Evolutionary conservation across 2,329 filamentous ascomycete genomes (phyloP), one percentile per base, ranked within the genome.

Genomic region (Colletotrichum lentis): DNA sequence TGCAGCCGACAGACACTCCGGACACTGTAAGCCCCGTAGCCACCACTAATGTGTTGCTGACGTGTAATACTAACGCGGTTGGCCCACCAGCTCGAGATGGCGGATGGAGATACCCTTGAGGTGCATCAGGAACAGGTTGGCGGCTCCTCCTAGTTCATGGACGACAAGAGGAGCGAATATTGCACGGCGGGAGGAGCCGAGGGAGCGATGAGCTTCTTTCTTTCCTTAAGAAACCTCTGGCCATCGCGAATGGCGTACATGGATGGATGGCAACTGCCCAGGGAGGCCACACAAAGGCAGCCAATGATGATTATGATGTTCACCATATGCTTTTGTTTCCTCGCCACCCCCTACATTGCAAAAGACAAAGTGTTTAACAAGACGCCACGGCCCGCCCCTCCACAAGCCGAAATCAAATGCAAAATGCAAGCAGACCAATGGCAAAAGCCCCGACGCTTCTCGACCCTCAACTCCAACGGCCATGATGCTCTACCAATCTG

Each of bases 121-220:
- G 96, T 99, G 31, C 95, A 98, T 79, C 96, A 98, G 79, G 96
- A 99, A 80, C 96, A 99, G 82, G 96, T 98, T 70, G 96, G 96
- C 69, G 95, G 94, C 18, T 65, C 55, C 69, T 20, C 46, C 44
- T 71, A 65, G 53, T 31, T 11, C 31, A 37, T 11, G 6, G 46
- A 37, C 49, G 22, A 18, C 14, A 41, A 37, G 24, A 44, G 12
- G 41, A 55, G 52, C 22, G 22, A 27, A 37, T 47, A 55, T 37
- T 41, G 46, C 65, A 49, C 41, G 46, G 35, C 22, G 50, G 57
- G 27, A 44, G 50, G 35, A 39, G 24, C 37, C 24, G n/a, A 22
- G 37, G 35, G 52, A 27, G 47, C 67, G 44, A 41, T 39, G 64
- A 44, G 20, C 37, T 68, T 60, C 54, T 35, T 65, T 39, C 22